phyloP scores from a whole-genome alignment of 2,329 filamentous ascomycete genomes.

The Leptodontidium sp. region DNA sequence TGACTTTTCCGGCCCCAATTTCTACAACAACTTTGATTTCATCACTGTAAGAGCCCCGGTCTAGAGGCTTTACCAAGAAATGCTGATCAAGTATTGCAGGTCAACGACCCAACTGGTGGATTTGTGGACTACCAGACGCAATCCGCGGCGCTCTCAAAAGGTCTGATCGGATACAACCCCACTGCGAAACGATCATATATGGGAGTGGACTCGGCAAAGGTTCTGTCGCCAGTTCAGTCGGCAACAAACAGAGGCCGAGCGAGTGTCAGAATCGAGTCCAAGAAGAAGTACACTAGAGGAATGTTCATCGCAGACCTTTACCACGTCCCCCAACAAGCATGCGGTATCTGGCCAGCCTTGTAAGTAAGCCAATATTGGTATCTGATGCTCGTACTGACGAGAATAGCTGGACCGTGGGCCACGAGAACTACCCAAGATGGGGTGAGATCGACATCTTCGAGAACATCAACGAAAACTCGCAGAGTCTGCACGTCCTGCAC shows the following conservation, averaged over 20 bases:
- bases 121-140: slow-evolving; percentile 68
- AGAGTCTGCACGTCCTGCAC: slow-evolving; percentile 69
- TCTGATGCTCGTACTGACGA: slow-evolving; percentile 4
- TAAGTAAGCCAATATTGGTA: background rate
- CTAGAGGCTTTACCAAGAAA: background rate
- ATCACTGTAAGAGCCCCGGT: slow-evolving; percentile 49
- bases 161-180: slow-evolving; percentile 62
- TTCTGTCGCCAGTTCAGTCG: slow-evolving; percentile 38
- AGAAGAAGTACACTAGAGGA: slow-evolving; percentile 67
- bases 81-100: slow-evolving; percentile 25
- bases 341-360: slow-evolving; percentile 76
- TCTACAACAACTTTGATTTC: slow-evolving; percentile 61
- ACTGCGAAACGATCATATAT: slow-evolving; percentile 65
- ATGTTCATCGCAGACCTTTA: slow-evolving; percentile 74
- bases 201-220: slow-evolving; percentile 66
- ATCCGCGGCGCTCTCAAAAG: slow-evolving; percentile 58
- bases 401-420: slow-evolving; percentile 44
- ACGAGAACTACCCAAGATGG: slow-evolving; percentile 63
- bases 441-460: slow-evolving; percentile 74
- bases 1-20: slow-evolving; percentile 52
- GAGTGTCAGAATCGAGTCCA: slow-evolving; percentile 72
- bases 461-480: slow-evolving; percentile 67
- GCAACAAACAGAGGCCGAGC: slow-evolving; percentile 53
- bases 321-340: slow-evolving; percentile 76
- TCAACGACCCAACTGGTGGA: slow-evolving; percentile 68